Base-by-base conservation (phyloP, 2,329 filamentous ascomycete species). In the Cercospora sojina region DNA sequence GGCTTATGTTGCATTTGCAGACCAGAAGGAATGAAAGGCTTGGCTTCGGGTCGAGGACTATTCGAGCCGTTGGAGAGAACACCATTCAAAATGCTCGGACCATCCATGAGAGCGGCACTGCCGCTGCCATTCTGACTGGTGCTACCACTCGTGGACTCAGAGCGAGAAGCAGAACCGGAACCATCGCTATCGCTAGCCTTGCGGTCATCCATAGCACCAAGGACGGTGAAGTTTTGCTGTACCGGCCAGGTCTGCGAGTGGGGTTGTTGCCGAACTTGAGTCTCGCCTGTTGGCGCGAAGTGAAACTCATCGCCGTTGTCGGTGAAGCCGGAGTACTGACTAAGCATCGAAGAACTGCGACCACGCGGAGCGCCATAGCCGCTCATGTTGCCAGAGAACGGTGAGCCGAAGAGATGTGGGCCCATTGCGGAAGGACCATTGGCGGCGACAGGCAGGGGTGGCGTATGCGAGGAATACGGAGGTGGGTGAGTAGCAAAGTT, bases 281-380 rank as follows among this genome's bases (percentile, higher is more conserved):
- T 60, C 10, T 70, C 67, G 8, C 66, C 64, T 6, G 62, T 65
- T 5, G 16, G 63, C 66, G 72, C 74, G 57, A 62, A 62, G 61
- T 74, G 73, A 41, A 74, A 73, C 23, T 75, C 73, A 18, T 62
- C 62, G 53, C 69, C 74, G 18, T 74, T 72, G 65, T 85, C 83
- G 18, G 82, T 84, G 73, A 84, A 84, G 64, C 81, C 82, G 53
- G 81, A 83, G 69, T 82, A 79, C 69, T 82, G 82, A 59, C 82
- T 83, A 47, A 84, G 80, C 81, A 85, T 83, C 0, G 82, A 84
- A 6, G 81, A 83, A 58, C 82, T 84, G 58, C 83, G 81, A 57
- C 81, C 82, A 29, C 83, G 80, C 41, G 71, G 73, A 23, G 29
- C 64, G 7, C 65, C 70, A 20, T 59, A 62, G 35, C 62, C 68